Evolutionary conservation across 257 asterid species (phyloP).

Genomic region (Craterostigma plantagineum): DNA sequence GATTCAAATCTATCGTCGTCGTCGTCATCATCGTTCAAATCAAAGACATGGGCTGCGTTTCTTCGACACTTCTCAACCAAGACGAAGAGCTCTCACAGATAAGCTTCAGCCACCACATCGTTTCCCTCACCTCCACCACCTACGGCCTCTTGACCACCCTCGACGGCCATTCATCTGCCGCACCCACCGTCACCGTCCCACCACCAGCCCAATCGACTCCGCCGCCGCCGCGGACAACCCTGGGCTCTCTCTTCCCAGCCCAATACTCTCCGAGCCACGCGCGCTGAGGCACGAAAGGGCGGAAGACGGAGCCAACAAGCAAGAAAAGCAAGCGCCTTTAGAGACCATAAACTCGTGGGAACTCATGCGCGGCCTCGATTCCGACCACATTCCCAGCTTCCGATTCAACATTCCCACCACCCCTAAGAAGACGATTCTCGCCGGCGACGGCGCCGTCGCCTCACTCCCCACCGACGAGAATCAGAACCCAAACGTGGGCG

Average conservation of each 20-base stretch:
- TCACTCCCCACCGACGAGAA: slow-evolving; percentile 8
- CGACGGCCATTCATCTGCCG: slow-evolving; percentile 9
- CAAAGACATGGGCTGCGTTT: slow-evolving; percentile 65
- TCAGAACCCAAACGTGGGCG: slow-evolving; percentile 13
- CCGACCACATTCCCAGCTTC: slow-evolving; percentile 34
- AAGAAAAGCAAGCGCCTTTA: slow-evolving; percentile 8
- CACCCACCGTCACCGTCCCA: slow-evolving; percentile 14
- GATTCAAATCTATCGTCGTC: neutral
- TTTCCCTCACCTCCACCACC: slow-evolving; percentile 88
- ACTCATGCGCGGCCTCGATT: slow-evolving; percentile 73
- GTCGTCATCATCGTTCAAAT: neutral
- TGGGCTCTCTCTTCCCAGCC: slow-evolving; percentile 43
- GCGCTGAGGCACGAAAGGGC: slow-evolving; percentile 13
- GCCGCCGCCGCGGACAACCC: slow-evolving; percentile 51
- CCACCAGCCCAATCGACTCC: slow-evolving; percentile 21
- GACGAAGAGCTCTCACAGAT: slow-evolving; percentile 67
- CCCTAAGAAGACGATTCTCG: neutral
- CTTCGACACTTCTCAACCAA: slow-evolving; percentile 54
- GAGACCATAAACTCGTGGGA: slow-evolving; percentile 84
- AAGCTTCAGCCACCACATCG: slow-evolving; percentile 88
- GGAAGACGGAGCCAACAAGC: neutral
- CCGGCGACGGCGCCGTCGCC: too few relatives aligned
- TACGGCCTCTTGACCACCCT: slow-evolving; percentile 61
- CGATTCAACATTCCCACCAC: slow-evolving; percentile 18
- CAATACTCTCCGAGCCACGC: slow-evolving; percentile 27